Base-by-base conservation (phyloP, 768 basidiomycete genomes). In the Naganishia vishniacii region DNA sequence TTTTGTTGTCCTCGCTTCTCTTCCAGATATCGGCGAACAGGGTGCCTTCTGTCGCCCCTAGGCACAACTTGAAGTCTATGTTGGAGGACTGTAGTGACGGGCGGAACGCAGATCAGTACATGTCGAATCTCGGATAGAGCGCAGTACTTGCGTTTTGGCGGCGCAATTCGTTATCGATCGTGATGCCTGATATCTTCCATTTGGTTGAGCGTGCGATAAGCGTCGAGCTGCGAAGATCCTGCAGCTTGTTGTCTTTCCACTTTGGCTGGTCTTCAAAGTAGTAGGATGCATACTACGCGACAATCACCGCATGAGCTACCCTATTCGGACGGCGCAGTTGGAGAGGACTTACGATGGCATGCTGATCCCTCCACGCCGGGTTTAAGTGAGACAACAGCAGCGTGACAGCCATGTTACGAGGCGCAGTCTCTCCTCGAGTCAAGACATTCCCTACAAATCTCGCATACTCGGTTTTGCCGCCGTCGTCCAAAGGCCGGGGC, bases 381-480 rank as follows among this genome's bases (percentile, higher is more conserved):
- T 95, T 85, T 34, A 84, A 78, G 18, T 88, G 88, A 72, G 84
- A 86, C 72, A 87, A 88, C 51, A 98, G 81, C 58, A 99, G 82
- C 41, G 92, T 92, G 29, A 99, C 81, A 25, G 91, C 82, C 18
- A 91, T 93, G 60, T 90, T 91, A 20, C 95, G 84, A 31, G 95
- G 95, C 0, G 90, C 88, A 15, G 91, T 95, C 74, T 88, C 86
- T 6, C 91, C 90, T 70, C 98, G 94, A 0, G 93, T 97, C 62
- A 98, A 87, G 34, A 91, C 88, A 78, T 97, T 93, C 80, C 92
- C 93, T 68, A 97, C 84, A 76, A 94, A 99, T 23, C 92, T 84
- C 70, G 85, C 86, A 76, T 95, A 98, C 76, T 99, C 93, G 1
- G 84, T 90, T 42, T 89, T 91, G 77, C 97, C 94, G 2, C 93